Percentiles rank a stretch among this genome's conserved stretches.
These are phyloP conservation scores for Rhodotorula kratochvilovae DNA, from an alignment of 768 basidiomycete genomes.

Conservation along the genomic window DNA sequence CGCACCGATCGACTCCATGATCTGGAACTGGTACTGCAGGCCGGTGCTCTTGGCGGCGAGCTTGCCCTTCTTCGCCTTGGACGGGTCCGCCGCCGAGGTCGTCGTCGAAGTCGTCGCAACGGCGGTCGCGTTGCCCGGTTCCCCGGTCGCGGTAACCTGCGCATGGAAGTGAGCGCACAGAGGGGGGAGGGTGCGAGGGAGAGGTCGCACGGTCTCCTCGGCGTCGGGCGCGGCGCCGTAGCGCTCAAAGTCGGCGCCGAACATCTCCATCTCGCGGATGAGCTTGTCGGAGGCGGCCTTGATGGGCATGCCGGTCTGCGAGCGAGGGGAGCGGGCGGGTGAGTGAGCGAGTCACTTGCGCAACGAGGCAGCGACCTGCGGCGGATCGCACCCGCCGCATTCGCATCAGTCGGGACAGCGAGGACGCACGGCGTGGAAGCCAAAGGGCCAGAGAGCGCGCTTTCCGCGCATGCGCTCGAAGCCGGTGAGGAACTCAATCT, in stretches of 20 bases:
- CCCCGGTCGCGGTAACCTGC: constrained; percentile 48
- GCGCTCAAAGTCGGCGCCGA: constrained; percentile 79
- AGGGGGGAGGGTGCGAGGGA: not conserved
- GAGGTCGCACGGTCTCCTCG: constrained; percentile 45
- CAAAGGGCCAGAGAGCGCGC: constrained; percentile 91
- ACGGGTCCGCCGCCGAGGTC: constrained; percentile 48
- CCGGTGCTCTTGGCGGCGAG: constrained; percentile 88
- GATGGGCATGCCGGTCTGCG: constrained; percentile 92
- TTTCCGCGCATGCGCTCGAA: constrained; percentile 94
- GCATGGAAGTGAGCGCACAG: too few relatives aligned
- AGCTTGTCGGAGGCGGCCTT: constrained; percentile 99
- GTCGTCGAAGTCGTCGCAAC: constrained; percentile 46
- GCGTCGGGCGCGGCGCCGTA: constrained; percentile 53
- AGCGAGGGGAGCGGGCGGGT: not conserved
- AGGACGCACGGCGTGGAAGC: constrained; percentile 66
- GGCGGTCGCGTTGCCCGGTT: constrained; percentile 44
- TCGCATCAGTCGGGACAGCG: too few relatives aligned
- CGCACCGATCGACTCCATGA: constrained; percentile 75
- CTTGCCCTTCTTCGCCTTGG: constrained; percentile 93
- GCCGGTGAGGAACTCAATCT: constrained; percentile 93
- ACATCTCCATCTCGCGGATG: constrained; percentile 91
- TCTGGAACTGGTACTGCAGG: constrained; percentile 95
- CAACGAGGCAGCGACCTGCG: too few relatives aligned
- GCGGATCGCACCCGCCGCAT: too few relatives aligned
- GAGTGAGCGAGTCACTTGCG: not conserved